A percentile compares a stretch with the other conserved stretches of the same genome.
Evolutionary conservation across 176 grass and related monocot genomes (phyloP).

Genomic region (Oryza glaberrima): DNA sequence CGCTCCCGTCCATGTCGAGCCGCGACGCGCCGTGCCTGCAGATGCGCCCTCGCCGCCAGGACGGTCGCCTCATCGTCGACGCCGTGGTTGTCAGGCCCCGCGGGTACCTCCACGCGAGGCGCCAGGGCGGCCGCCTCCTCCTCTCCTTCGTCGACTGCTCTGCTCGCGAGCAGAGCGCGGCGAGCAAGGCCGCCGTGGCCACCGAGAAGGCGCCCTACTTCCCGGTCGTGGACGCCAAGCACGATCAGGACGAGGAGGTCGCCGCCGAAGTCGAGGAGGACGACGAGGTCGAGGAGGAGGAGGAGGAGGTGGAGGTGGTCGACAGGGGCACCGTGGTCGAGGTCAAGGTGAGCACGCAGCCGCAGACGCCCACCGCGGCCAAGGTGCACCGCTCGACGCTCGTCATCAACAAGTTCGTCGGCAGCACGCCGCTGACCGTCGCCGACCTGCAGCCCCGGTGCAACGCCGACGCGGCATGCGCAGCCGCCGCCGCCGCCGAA

Average conservation of each 20-base stretch:
- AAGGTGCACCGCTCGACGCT: constrained; percentile 79
- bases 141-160: constrained; percentile 80
- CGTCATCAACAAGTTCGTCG: constrained; percentile 99
- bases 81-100: constrained; percentile 69
- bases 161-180: constrained; percentile 18
- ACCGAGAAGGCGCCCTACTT: constrained; percentile 33
- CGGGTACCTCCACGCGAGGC: constrained; percentile 79
- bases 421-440: constrained; percentile 57
- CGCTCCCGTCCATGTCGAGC: constrained; percentile 76
- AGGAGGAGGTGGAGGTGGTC: constrained; percentile 92
- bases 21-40: constrained; percentile 68
- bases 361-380: constrained; percentile 48
- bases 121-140: constrained; percentile 70
- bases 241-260: constrained; percentile 37
- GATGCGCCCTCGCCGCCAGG: constrained; percentile 70
- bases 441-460: not conserved
- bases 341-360: constrained; percentile 94
- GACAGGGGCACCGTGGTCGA: constrained; percentile 90
- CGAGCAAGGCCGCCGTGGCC: not conserved
- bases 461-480: constrained; percentile 5
- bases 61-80: constrained; percentile 77
- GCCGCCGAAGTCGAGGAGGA: constrained; percentile 34
- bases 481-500: not conserved
- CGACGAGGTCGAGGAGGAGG: constrained; percentile 62
- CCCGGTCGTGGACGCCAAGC: constrained; percentile 26